Evolutionary conservation across 495 filamentous ascomycete genomes (phyloP).

Genomic region (Annulohypoxylon moriforme): DNA sequence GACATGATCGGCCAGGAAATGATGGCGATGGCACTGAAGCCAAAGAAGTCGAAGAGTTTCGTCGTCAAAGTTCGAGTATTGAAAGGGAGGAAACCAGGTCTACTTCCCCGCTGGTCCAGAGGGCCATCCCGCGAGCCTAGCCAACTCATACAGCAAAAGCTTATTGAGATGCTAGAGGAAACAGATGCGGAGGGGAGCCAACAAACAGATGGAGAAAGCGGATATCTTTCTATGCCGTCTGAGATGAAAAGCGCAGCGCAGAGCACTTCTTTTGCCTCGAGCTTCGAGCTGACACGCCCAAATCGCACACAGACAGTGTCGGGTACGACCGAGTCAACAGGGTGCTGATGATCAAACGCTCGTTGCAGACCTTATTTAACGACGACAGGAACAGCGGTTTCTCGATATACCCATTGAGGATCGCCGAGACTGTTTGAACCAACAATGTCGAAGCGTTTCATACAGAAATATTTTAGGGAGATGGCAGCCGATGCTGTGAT

Average conservation of each 20-base stretch:
- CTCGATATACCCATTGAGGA: background rate
- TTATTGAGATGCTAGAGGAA: conserved; percentile 21
- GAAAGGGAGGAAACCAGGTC: conserved; percentile 65
- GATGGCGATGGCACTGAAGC: conserved; percentile 58
- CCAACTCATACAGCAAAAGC: conserved; percentile 25
- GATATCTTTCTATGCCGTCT: conserved; percentile 32
- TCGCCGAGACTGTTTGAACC: conserved; percentile 3
- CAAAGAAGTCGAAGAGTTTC: conserved; percentile 54
- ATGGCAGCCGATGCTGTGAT: background rate
- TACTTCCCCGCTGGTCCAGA: conserved; percentile 30
- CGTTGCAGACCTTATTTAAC: background rate
- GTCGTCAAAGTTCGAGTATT: conserved; percentile 64
- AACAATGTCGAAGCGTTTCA: background rate
- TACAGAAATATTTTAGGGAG: background rate
- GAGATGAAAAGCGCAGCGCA: conserved; percentile 12
- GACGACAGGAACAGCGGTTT: background rate
- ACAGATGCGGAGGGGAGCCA: conserved; percentile 29
- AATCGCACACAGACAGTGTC: background rate
- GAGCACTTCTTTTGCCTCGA: conserved; percentile 16
- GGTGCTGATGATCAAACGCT: background rate
- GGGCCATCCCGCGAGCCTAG: conserved; percentile 45
- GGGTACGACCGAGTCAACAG: background rate
- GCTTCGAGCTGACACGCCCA: conserved; percentile 3
- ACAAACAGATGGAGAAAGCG: conserved; percentile 33
- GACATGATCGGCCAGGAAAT: conserved; percentile 65